phyloP scores from a whole-genome alignment of 108 stramenopile genomes.

The Schizochytrium sp. region DNA sequence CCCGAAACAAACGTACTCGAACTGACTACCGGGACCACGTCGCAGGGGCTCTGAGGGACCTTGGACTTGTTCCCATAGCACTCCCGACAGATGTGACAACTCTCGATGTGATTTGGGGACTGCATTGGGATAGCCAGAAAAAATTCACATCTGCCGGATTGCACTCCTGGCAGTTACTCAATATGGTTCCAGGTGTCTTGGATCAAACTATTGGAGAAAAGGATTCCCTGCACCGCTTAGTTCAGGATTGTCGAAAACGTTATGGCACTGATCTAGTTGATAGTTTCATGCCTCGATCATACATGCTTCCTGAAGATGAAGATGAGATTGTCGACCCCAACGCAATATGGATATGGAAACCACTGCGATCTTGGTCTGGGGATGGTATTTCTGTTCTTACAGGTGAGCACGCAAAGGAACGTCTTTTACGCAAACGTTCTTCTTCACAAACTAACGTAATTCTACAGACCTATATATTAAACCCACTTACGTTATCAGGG shows the following conservation, averaged over 20 bases:
- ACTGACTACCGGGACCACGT: conserved; percentile 42
- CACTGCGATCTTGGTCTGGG: conserved; percentile 20
- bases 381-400: conserved; percentile 42
- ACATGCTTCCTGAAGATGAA: not conserved
- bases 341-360: conserved; percentile 21
- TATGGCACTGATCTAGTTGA: not conserved
- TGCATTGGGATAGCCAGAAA: conserved; percentile 14
- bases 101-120: not conserved
- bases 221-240: conserved; percentile 48
- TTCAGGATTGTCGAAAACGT: not conserved
- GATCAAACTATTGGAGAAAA: not conserved
- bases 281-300: not conserved
- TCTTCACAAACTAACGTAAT: not conserved
- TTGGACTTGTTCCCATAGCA: not conserved
- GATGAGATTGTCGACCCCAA: not conserved
- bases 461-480: conserved; percentile 9
- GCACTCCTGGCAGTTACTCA: not conserved
- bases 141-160: conserved; percentile 1
- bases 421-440: too few relatives aligned
- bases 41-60: not conserved
- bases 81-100: too few relatives aligned
- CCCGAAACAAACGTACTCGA: not conserved
- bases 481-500: not conserved
- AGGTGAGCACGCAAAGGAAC: not conserved
- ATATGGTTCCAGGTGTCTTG: conserved; percentile 12